Percentiles rank a stretch among this genome's conserved stretches.
phyloP scores from a whole-genome alignment of 805 yeast genomes.

The Barnettozyma pratensis region DNA sequence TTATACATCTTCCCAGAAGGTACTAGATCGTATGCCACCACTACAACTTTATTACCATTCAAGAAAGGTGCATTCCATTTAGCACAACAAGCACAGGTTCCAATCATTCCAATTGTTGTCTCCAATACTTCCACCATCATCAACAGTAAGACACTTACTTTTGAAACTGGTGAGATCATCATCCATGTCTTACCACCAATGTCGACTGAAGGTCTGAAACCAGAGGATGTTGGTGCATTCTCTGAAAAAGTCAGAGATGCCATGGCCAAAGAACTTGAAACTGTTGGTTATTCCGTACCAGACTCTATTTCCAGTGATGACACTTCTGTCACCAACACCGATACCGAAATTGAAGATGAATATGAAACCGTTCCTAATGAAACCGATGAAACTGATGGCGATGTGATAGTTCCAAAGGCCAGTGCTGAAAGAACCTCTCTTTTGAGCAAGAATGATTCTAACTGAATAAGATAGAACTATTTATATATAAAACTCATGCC shows the following conservation, averaged over 20 bases:
- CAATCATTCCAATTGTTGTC: constrained; percentile 83
- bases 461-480: no score
- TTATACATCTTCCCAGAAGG: constrained; percentile 97
- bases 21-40: constrained; percentile 75
- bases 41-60: constrained; percentile 74
- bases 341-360: constrained; percentile 3
- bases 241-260: constrained; percentile 47
- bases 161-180: constrained; percentile 70
- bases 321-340: not conserved
- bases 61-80: constrained; percentile 98
- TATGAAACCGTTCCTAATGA: constrained; percentile 22
- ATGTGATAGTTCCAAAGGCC: constrained; percentile 3
- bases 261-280: constrained; percentile 44
- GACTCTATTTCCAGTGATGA: constrained; percentile 18
- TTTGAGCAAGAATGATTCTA: constrained; percentile 12
- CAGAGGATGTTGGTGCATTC: constrained; percentile 65
- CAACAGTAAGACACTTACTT: constrained; percentile 54
- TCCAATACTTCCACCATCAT: constrained; percentile 78
- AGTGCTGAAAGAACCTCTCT: constrained; percentile 23
- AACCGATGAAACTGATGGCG: constrained; percentile 6
- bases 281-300: constrained; percentile 34
- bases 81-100: constrained; percentile 88
- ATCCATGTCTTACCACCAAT: constrained; percentile 82
- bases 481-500: no score
- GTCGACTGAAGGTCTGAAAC: constrained; percentile 59